These are phyloP conservation scores for Eucalyptus regnans DNA, from an alignment of 345 rosid species.

Conservation along the genomic window DNA sequence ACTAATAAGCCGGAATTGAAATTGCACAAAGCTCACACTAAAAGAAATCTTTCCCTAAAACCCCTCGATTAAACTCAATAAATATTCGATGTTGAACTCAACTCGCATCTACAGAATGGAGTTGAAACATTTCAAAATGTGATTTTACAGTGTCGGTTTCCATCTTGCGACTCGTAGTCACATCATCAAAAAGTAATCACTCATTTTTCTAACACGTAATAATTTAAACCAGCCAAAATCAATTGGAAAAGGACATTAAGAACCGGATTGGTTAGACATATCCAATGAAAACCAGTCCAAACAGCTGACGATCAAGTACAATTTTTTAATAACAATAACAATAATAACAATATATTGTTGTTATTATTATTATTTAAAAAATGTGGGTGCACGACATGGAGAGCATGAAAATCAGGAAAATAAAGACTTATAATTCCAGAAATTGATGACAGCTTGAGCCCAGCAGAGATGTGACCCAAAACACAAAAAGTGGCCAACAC, in stretches of 20 bases:
- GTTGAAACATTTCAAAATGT: neutral
- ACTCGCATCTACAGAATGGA: neutral
- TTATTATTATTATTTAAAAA: neutral
- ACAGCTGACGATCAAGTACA: neutral
- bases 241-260: neutral
- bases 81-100: neutral
- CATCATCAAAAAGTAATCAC: neutral
- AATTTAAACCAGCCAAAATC: neutral
- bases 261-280: neutral
- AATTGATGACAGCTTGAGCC: neutral
- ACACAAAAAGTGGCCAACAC: neutral
- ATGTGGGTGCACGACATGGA: neutral
- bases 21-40: neutral
- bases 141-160: neutral
- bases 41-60: neutral
- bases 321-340: neutral
- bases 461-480: neutral
- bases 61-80: fast-evolving
- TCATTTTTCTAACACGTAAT: neutral
- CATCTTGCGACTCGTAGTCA: neutral
- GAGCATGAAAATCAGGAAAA: neutral
- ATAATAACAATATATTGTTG: neutral
- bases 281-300: neutral
- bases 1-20: neutral
- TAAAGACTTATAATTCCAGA: neutral